phyloP scores from a whole-genome alignment of 2,329 filamentous ascomycete species.

The Pseudogymnoascus verrucosus region DNA sequence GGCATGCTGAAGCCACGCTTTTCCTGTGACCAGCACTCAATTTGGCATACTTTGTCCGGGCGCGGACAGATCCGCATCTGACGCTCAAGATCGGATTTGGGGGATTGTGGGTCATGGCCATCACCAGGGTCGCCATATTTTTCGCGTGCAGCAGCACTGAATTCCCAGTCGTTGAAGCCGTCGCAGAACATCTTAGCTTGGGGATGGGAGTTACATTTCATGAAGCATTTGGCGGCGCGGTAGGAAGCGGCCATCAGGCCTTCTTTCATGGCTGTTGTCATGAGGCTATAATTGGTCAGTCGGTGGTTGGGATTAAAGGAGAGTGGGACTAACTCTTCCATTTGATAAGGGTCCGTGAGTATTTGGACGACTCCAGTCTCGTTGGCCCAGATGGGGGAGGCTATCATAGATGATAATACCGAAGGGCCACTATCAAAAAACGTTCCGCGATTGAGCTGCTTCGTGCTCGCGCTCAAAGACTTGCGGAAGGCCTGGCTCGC shows the following conservation, averaged over 20 bases:
- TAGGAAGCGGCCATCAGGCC: constrained; percentile 4
- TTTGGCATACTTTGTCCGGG: constrained; percentile 8
- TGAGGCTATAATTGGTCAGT: background rate
- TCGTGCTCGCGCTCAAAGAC: background rate
- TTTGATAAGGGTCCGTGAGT: constrained; percentile 1
- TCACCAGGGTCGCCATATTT: constrained; percentile 1
- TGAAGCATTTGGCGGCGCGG: background rate
- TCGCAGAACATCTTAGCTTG: background rate
- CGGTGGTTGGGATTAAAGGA: too few relatives aligned
- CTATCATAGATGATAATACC: background rate
- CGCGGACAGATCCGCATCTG: constrained; percentile 1
- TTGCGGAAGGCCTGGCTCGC: background rate
- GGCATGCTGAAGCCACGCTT: constrained; percentile 8
- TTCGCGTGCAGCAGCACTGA: background rate
- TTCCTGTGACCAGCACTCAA: constrained; percentile 8
- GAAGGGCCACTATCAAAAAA: background rate
- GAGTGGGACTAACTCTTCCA: background rate
- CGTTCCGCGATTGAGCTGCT: constrained; percentile 2
- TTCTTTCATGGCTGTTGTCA: constrained; percentile 8
- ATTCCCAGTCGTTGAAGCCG: constrained; percentile 7
- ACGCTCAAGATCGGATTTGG: background rate
- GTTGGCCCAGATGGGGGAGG: background rate
- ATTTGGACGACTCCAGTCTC: background rate
- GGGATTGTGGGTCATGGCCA: background rate
- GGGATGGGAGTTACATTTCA: constrained; percentile 7